Evolutionary conservation across 768 basidiomycete species (phyloP).

Genomic region (Boletus barrowsii): DNA sequence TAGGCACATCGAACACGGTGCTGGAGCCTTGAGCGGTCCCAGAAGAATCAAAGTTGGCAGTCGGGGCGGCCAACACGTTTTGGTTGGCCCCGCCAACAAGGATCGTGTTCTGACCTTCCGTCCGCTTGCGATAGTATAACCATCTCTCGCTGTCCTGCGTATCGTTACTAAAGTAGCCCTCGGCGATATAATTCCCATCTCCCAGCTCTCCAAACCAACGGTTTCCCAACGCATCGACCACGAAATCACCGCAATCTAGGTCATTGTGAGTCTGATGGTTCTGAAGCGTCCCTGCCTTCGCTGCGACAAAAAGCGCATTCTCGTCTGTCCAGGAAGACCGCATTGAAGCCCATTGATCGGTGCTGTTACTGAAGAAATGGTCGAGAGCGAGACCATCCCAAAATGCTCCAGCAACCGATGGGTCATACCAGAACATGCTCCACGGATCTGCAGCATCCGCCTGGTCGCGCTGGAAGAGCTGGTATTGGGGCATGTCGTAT

Average conservation of each 20-base stretch:
- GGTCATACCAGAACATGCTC: constrained; percentile 94
- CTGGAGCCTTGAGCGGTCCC: constrained; percentile 81
- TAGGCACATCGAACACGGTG: constrained; percentile 64
- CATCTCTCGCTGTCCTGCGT: constrained; percentile 69
- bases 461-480: constrained; percentile 90
- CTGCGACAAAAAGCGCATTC: constrained; percentile 78
- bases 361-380: constrained; percentile 66
- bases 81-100: constrained; percentile 77
- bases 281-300: constrained; percentile 80
- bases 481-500: constrained; percentile 69
- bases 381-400: constrained; percentile 88
- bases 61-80: constrained; percentile 66
- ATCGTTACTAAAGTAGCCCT: constrained; percentile 76
- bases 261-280: constrained; percentile 95
- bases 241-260: constrained; percentile 92
- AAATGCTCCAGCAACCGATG: constrained; percentile 79
- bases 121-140: constrained; percentile 94
- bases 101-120: constrained; percentile 96
- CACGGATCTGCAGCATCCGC: constrained; percentile 78
- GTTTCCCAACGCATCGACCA: constrained; percentile 87
- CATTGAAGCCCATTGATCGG: constrained; percentile 89
- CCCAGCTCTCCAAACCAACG: constrained; percentile 97
- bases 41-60: constrained; percentile 46
- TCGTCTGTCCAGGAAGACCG: constrained; percentile 90
- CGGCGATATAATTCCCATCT: constrained; percentile 76